Base-by-base conservation (phyloP, 805 yeast genomes). In the Yarrowia keelungensis region DNA sequence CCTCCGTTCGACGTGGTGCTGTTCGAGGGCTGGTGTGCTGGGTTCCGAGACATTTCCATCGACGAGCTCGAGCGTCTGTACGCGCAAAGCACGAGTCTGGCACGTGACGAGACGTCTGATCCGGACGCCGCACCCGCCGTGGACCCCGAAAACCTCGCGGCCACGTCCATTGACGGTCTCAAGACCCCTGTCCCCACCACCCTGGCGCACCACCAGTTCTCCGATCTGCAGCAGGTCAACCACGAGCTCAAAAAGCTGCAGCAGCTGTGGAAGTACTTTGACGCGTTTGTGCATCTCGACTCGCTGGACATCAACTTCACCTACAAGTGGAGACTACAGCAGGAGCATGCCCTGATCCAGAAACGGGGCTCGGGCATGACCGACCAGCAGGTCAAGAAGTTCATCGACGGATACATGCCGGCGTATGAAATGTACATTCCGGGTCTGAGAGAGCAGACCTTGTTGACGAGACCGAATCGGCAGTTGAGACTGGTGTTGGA, bases 21-120 rank as follows among this genome's bases (percentile, higher is more conserved):
- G 1, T 81, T 95, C 49, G 99, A 94, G 78, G 99, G 98, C 5
- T 94, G 99, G 99, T 92, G 93, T 79, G 83, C 87, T 32, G 98
- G 98, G 1, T 94, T 87, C 75, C 71, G 75, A 5, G 81, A 89
- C 1, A 72, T 84, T 19, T 71, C 77, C 1, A 72, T 76, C 36
- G 71, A 71, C 1, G 76, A 75, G 8, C 69, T 83, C 65, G 65
- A 74, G 15, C 35, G 38, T 9, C 73, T 71, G 64, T 81, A 81
- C 80, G 45, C 69, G 1, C 35, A 69, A 8, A 70, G 75, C 26
- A 72, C 73, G 22, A 54, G 69, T 8, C 42, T 71, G 36, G 51
- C 15, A 45, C 53, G 11, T 19, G 67, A 47, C 26, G 67, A 62
- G 39, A n/a, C 46, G 3, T 26, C 32, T 26, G 49, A 56, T 22